Base-by-base conservation (phyloP, 805 yeast species). In the Lipomyces mesembrius region DNA sequence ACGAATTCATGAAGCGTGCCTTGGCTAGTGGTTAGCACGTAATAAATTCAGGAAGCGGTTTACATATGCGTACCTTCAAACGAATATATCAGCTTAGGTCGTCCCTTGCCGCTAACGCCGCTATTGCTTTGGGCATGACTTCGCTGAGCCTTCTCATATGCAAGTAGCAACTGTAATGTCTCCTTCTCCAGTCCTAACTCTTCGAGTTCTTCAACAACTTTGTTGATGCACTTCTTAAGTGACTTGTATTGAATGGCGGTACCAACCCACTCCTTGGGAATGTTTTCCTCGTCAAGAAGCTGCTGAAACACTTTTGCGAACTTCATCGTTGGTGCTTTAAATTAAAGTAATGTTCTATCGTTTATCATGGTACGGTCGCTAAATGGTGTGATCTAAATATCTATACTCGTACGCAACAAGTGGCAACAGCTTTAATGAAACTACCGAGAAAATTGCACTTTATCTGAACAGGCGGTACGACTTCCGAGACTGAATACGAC, bases 221-320 rank as follows among this genome's bases (percentile, higher is more conserved):
- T 81, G 66, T 84, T 84, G 66, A 89, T 88, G 65, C 86, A 82
- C 74, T 89, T 90, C 74, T 89, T 89, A 65, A 89, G 76, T 2
- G 86, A 83, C 75, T 89, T 89, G 75, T 89, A 89, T 71, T 88
- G 90, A 57, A 89, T 88, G 14, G 92, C 90, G 6, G 85, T 83
- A 35, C 81, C 83, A 0, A 84, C 78, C 95, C 95, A 89, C 27
- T 85, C 88, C 34, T 79, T 81, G 5, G 94, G 94, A 17, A 89
- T 80, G 2, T 83, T 82, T 59, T 87, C 88, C 63, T 84, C 88
- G 49, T 80, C 80, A 29, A 90, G 80, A 1, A 87, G 83, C 72
- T 87, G 85, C 74, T 89, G 89, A 64, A 88, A 84, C 5, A 84
- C 83, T 75, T 89, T 90, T 3, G 91, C 93, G 75, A 90, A 89